Base-by-base conservation (phyloP, 805 yeast species). In the Diddensiella caesifluorescens region DNA sequence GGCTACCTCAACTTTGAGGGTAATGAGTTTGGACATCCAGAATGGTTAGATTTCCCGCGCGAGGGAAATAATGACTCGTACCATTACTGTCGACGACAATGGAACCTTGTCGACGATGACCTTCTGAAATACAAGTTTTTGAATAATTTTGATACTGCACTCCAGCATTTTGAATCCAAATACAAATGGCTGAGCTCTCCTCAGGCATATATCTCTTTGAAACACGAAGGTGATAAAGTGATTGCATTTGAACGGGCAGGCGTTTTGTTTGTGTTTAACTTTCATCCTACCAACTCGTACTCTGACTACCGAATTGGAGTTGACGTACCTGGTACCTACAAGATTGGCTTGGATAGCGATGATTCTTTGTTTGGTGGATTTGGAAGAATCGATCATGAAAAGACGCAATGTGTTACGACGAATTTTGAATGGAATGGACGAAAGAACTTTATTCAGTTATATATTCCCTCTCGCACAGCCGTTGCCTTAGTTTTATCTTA, bases 11-110 rank as follows among this genome's bases (percentile, higher is more conserved):
- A 89, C 61, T 90, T 90, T 61, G 97, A 90, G 69, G 97, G 98
- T 44, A 90, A 90, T 57, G 98, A 90, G 65, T 90, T 92, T 67
- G 98, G 98, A 13, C 98, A 90, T 57, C 98, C 97, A 2, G 98
- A 90, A 61, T 90, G 98, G 98, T 74, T 92, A 39, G 98, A 90
- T 63, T 92, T 90, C 72, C 97, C 98, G 10, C 79, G 96, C 56
- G 81, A 51, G 22, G 96, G 95, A 26, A 92, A 90, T 63, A 73
- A 73, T 21, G 88, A 87, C 60, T 81, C 92, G 15, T 90, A 84
- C 65, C 92, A 85, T 65, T 90, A 92, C 57, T 96, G 97, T 1
- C 77, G 97, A 59, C 77, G 98, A 56, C 98, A 90, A 64, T 92
- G 89, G 73, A 87, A 87, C 56, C 72, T 90, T 53, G 75, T 82